phyloP scores from a whole-genome alignment of 139 green algal genomes.

The Micractinium sp. region DNA sequence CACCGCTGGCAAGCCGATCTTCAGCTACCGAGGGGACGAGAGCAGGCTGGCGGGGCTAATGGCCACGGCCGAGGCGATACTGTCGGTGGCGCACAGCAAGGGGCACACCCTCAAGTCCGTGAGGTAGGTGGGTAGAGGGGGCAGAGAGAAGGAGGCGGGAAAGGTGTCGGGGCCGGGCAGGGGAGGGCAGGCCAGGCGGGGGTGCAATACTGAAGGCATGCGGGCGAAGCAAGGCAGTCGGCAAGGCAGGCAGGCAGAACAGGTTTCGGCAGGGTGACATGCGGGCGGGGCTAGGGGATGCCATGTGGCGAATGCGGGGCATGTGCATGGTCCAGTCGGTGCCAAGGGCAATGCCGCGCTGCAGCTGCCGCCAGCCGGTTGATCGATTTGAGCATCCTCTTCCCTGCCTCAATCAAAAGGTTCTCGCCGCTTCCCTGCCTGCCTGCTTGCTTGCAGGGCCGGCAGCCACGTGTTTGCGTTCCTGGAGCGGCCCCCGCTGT shows the following conservation, averaged over 20 bases:
- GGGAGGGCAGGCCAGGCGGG: too few species aligned
- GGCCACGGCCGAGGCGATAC: conserved; percentile 40
- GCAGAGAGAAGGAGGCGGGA: background rate
- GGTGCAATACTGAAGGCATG: background rate
- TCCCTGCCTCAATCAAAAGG: background rate
- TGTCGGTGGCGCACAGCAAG: conserved; percentile 43
- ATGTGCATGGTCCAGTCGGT: background rate
- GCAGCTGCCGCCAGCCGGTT: too few species aligned
- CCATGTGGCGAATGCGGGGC: background rate
- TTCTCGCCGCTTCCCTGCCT: background rate
- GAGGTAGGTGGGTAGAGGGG: background rate
- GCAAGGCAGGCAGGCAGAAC: background rate
- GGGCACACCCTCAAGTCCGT: conserved; percentile 15
- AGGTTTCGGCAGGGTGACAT: too few species aligned
- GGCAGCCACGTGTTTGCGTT: conserved; percentile 33
- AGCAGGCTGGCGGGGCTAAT: conserved; percentile 37
- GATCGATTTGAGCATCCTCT: background rate
- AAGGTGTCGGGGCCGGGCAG: too few species aligned
- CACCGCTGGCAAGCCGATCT: conserved; percentile 48
- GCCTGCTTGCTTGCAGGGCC: conserved; percentile 12
- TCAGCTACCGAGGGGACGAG: conserved; percentile 30
- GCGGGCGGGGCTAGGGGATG: too few species aligned
- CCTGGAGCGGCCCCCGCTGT: conserved; percentile 42
- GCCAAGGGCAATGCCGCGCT: background rate
- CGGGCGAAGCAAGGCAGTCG: background rate